Base-by-base conservation (phyloP, 495 filamentous ascomycete genomes). In the Penicillium desertorum region DNA sequence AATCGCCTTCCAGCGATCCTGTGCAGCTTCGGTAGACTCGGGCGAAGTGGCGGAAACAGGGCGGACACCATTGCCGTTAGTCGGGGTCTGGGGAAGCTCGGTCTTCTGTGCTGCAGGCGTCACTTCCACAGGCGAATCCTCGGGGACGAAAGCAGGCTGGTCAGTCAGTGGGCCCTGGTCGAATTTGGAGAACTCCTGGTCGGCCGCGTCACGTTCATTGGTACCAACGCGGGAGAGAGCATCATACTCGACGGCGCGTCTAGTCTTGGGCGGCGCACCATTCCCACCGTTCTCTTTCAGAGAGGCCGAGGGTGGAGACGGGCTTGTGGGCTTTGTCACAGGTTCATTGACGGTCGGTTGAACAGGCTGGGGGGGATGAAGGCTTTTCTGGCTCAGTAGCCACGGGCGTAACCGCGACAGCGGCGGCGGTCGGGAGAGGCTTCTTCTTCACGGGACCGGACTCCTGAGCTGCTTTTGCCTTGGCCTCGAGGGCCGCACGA, bases 1-100 rank as follows among this genome's bases (percentile, higher is more conserved):
- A 56, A 98, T 96, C 76, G 95, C 90, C 4, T 92, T 93, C 94
- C 94, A 98, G 37, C 92, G 84, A 65, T 93, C 89, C 51, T 85
- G 79, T 29, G 78, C 56, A 70, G 79, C 51, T 16, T 58, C 60
- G 30, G 32, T 44, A 12, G 49, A 17, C 11, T 45, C 41, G 9
- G 54, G 34, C 27, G 59, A 43, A 42, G 57, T 37, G 43, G 11
- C 55, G n/a, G 55, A 42, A 37, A 64, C 64, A 7, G 57, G 30
- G 29, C 50, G 29, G 8, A 51, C 20, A n/a, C 48, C 53, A 5
- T 68, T 55, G 7, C 59, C 59, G 37, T 71, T 72, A 12, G 66
- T 58, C 0, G 69, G 62, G 41, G 60, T 61, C 27, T 62, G 39
- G 17, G 60, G 63, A 19, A 58, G 32, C 23, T 59, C 61, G 7